Evolutionary conservation across 441 rosid genomes (phyloP), one percentile per base, ranked within the genome.

Genomic region (Croton laevigatus): DNA sequence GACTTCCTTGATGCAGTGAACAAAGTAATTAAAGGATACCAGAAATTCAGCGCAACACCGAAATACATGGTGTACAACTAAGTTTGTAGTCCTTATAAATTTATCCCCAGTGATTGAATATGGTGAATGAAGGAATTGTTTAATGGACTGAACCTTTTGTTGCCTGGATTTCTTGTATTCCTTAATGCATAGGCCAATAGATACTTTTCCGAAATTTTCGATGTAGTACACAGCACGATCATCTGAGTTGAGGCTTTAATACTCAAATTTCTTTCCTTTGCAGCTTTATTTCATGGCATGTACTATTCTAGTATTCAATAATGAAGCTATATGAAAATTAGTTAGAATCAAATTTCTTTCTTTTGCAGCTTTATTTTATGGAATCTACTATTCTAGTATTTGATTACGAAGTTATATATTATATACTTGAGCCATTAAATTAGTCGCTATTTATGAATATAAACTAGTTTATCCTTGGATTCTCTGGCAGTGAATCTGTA

Each of bases 21-120:
- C 85, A 90, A 92, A 73, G 97, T 89, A 45, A 93, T 93, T 48
- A 89, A 93, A 65, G 98, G 96, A 40, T 90, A 92, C 52, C 96
- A 92, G 65, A 92, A 88, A 82, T 92, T 91, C 71, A 87, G 96
- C 68, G 96, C 96, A 10, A 90, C 94, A 0, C 96, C 94, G 0
- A 90, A 92, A 59, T 92, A 90, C 67, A 90, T 88, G 97, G 97
- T 89, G 68, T 90, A 88, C 86, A 88, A 88, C 46, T 88, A 77
- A 27, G 82, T 0, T 23, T 16, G 14, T 57, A n/a, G n/a, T n/a
- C 23, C 9, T 36, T 46, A 9, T 36, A 42, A 57, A 45, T 45
- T 17, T n/a, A n/a, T 12, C 23, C 49, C 16, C 1, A 14, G 68
- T 17, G 46, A 34, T 46, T 27, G 38, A 42, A 40, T 40, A 40